These are phyloP conservation scores for Vanrija sp. DNA, from an alignment of 1,284 basidiomycete genomes.

Conservation along the genomic window DNA sequence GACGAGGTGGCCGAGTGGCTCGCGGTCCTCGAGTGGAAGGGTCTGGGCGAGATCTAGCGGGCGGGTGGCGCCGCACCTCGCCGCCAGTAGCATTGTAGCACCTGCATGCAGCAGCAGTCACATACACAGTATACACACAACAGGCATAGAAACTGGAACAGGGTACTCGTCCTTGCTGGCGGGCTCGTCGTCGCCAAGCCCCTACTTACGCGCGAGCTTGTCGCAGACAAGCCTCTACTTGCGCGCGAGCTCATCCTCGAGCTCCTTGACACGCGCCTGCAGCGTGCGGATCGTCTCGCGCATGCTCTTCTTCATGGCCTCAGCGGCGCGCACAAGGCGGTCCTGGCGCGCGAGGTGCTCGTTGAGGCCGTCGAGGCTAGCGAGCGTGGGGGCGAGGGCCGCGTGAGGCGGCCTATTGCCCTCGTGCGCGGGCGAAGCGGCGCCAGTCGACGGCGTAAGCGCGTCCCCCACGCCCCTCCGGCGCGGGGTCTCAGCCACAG, in stretches of 20 bases:
- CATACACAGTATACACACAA: no score
- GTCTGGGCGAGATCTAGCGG: neutral
- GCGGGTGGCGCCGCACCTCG: no score
- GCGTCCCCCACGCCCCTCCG: no score
- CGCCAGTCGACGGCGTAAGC: no score
- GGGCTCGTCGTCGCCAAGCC: neutral
- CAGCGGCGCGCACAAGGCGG: slow-evolving; percentile 32
- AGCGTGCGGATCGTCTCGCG: slow-evolving; percentile 32
- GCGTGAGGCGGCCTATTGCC: slow-evolving; percentile 15
- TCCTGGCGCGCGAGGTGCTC: slow-evolving; percentile 41
- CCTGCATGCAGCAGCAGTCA: no score
- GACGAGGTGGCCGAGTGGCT: slow-evolving; percentile 26
- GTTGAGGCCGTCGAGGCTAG: slow-evolving; percentile 25
- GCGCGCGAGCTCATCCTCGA: slow-evolving; percentile 22
- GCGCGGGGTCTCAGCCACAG: no score
- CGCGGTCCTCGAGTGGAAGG: slow-evolving; percentile 39
- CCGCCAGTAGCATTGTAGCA: no score
- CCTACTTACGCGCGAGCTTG: slow-evolving; percentile 13
- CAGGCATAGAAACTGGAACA: no score
- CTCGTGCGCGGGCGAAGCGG: no score
- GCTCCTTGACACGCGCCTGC: slow-evolving; percentile 26
- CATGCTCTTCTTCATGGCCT: slow-evolving; percentile 39
- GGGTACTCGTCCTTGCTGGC: no score
- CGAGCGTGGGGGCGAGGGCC: slow-evolving; percentile 24
- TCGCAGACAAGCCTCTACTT: slow-evolving; percentile 6